Conservation (phyloP, 2,329 filamentous ascomycete species). For the Furcasterigmium furcatum region DNA sequence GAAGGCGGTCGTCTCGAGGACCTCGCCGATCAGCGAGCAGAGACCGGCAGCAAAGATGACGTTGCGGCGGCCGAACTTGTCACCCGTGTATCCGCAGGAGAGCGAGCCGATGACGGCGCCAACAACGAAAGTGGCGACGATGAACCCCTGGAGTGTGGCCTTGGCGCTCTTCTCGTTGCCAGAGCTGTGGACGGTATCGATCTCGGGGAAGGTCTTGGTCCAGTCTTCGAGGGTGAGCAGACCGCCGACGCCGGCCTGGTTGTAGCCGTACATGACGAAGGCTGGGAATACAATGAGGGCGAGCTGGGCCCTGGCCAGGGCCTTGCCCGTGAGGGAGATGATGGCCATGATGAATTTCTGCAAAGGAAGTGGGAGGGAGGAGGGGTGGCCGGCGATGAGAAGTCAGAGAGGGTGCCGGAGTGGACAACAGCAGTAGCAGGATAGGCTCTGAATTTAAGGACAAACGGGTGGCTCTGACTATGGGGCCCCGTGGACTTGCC, state of each 20-base stretch:
- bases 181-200: slow-evolving; percentile 30
- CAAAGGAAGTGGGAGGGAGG: no score
- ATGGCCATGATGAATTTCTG: no score
- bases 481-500: no score
- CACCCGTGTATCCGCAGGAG: slow-evolving; percentile 32
- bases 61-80: slow-evolving; percentile 45
- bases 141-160: slow-evolving; percentile 31
- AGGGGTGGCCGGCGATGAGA: no score
- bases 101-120: slow-evolving; percentile 32
- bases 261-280: slow-evolving; percentile 38
- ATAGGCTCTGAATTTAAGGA: no score
- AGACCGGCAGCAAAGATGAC: slow-evolving; percentile 44
- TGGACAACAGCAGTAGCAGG: no score
- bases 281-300: slow-evolving; percentile 38
- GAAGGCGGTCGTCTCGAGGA: slow-evolving; percentile 43
- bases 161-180: slow-evolving; percentile 23
- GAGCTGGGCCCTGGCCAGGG: slow-evolving; percentile 31
- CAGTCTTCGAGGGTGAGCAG: slow-evolving; percentile 27
- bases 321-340: slow-evolving; percentile 21
- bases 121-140: slow-evolving; percentile 31
- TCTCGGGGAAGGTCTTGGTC: slow-evolving; percentile 31
- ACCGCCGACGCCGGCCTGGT: slow-evolving; percentile 34
- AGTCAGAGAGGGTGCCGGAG: no score
- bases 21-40: slow-evolving; percentile 46
- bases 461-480: no score